phyloP scores from a whole-genome alignment of 2,329 filamentous ascomycete species.

The Fusarium anguioides region DNA sequence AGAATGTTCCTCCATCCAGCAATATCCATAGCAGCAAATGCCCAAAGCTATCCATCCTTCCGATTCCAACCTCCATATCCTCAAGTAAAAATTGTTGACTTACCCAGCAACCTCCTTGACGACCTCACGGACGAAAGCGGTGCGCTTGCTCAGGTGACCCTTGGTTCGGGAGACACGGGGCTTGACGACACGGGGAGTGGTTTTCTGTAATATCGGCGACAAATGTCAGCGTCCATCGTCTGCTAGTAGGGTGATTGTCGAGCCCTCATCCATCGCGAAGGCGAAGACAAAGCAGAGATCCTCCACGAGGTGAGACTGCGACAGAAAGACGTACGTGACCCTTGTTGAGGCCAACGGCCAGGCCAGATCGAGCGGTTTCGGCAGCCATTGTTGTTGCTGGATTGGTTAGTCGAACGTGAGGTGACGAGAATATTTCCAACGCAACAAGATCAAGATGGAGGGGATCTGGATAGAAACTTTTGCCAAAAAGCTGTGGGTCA shows the following conservation, averaged over 20 bases:
- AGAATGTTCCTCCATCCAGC: background rate
- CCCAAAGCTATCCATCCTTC: background rate
- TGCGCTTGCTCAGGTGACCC: constrained; percentile 96
- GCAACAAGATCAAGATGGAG: constrained; percentile 14
- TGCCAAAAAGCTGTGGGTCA: constrained; percentile 40
- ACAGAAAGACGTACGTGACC: constrained; percentile 68
- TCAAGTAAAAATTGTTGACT: constrained; percentile 51
- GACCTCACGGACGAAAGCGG: constrained; percentile 95
- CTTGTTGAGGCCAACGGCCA: constrained; percentile 71
- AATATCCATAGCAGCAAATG: background rate
- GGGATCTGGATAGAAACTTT: constrained; percentile 35
- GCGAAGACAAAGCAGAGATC: constrained; percentile 67
- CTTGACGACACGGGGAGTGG: constrained; percentile 81
- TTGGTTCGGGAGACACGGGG: constrained; percentile 86
- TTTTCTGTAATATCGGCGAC: constrained; percentile 72
- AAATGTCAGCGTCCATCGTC: constrained; percentile 72
- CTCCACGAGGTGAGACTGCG: constrained; percentile 78
- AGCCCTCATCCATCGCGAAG: constrained; percentile 43
- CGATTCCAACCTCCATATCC: background rate
- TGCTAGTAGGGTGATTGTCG: constrained; percentile 51
- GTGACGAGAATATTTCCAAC: constrained; percentile 40
- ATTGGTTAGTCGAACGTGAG: constrained; percentile 48
- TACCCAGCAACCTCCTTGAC: constrained; percentile 98
- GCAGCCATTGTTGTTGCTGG: constrained; percentile 66
- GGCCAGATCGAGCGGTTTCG: constrained; percentile 68